Evolutionary conservation across 2,329 filamentous ascomycete genomes (phyloP), one percentile per base, ranked within the genome.

Genomic region (Exophiala spinifera): DNA sequence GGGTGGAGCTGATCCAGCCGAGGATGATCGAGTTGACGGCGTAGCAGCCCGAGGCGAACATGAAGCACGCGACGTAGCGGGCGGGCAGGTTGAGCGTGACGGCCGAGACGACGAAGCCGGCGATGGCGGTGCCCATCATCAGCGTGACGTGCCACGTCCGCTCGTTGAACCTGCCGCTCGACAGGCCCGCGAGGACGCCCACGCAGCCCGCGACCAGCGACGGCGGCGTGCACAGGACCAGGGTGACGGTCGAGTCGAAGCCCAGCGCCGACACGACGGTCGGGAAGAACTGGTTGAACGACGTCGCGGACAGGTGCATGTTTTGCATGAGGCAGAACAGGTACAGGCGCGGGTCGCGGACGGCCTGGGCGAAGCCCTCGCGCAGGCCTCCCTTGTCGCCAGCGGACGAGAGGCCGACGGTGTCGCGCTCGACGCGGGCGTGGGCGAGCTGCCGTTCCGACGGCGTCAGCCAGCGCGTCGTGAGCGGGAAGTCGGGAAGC

Each of bases 91-190:
- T n/a, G n/a, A n/a, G n/a, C n/a, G n/a, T n/a, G n/a, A n/a, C n/a
- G n/a, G n/a, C n/a, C n/a, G n/a, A n/a, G n/a, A n/a, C n/a, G n/a
- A n/a, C 34, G 33, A 56, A 59, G 20, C 59, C 56, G 0, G 73
- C 71, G 2, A 89, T 74, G 10, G 82, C 81, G 34, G 88, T 72
- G 51, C 75, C 78, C 14, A 88, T 74, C 0, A 1, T 81, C 55
- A 0, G 76, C n/a, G n/a, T 76, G 55, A 89, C 79, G 68, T 90
- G 87, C 67, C 80, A 82, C 68, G 84, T 89, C 4, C 86, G 79
- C 69, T 90, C 86, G 60, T 67, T 47, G 66, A 60, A 56, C 65
- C 63, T 58, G 59, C 65, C 37, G 60, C 65, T 37, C 59, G 59
- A 47, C 65, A 67, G 46, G 63, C 61, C 55, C 14, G 46, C 20